phyloP scores from a whole-genome alignment of 441 rosid species.

The Bruguiera hainesii region DNA sequence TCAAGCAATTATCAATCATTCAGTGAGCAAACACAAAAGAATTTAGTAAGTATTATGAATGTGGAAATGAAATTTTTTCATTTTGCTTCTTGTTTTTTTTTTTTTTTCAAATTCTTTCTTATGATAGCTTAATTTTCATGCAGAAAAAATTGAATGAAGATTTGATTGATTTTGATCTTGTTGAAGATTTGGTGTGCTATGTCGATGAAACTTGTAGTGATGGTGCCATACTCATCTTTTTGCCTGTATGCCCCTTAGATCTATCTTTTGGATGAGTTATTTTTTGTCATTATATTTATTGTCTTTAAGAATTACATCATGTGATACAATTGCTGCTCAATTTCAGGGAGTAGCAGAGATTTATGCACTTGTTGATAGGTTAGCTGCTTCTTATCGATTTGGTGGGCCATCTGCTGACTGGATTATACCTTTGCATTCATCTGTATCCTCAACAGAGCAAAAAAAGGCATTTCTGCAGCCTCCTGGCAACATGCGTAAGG shows the following conservation, averaged over 20 bases:
- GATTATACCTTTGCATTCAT: constrained; percentile 92
- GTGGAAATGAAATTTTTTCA: constrained; percentile 1
- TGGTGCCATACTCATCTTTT: constrained; percentile 82
- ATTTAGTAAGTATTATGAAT: constrained; percentile 52
- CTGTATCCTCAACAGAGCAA: constrained; percentile 72
- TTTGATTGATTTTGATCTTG: constrained; percentile 81
- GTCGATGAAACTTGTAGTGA: constrained; percentile 76
- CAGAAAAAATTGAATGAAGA: constrained; percentile 90
- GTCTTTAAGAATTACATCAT: constrained; percentile 12
- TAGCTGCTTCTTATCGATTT: constrained; percentile 80
- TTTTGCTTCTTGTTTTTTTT: background rate
- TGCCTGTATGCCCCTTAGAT: constrained; percentile 62
- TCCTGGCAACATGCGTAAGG: constrained; percentile 78
- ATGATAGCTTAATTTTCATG: constrained; percentile 17
- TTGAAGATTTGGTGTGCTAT: constrained; percentile 85
- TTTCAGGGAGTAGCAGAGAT: constrained; percentile 84
- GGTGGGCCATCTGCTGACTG: constrained; percentile 81
- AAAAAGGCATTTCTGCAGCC: constrained; percentile 76
- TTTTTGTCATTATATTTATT: background rate
- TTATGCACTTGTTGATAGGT: constrained; percentile 61
- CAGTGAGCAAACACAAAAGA: constrained; percentile 64
- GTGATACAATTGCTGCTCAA: constrained; percentile 24
- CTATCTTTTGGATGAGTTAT: constrained; percentile 11
- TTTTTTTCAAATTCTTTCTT: constrained; percentile 10
- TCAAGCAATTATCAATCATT: constrained; percentile 59